These are phyloP conservation scores for Parasarocladium wereldwijsianum DNA, from an alignment of 2,329 filamentous ascomycete genomes.

Conservation along the genomic window DNA sequence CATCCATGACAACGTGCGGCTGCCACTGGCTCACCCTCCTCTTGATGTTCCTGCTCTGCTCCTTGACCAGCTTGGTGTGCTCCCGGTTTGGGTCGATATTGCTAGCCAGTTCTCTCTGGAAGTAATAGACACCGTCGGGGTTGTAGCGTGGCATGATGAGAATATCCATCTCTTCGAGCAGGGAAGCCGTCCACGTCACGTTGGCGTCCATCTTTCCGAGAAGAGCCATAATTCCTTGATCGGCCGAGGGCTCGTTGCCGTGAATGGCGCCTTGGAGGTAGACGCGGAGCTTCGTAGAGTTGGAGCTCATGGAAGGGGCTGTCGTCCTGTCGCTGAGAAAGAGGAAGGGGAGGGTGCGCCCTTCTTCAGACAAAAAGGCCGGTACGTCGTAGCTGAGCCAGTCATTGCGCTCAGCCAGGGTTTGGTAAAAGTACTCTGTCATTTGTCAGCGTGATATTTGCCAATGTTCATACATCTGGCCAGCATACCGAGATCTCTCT, in stretches of 20 bases:
- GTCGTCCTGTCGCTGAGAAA: constrained; percentile 6
- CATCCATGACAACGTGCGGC: constrained; percentile 13
- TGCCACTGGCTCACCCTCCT: constrained; percentile 9
- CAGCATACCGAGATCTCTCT: constrained; percentile 4
- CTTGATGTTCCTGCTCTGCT: constrained; percentile 14
- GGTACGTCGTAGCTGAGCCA: constrained; percentile 14
- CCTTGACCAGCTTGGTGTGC: constrained; percentile 12
- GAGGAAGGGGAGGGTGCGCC: constrained; percentile 7
- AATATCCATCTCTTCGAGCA: constrained; percentile 14
- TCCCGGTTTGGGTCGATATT: constrained; percentile 15
- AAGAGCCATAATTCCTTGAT: constrained; percentile 12
- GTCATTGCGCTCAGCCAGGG: constrained; percentile 12
- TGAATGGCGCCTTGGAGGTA: constrained; percentile 15
- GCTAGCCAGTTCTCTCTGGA: constrained; percentile 13
- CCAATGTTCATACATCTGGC: not conserved
- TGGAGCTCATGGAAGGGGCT: not conserved
- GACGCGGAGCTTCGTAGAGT: constrained; percentile 10
- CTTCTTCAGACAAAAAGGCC: constrained; percentile 14
- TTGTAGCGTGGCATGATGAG: constrained; percentile 15
- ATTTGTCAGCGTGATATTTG: not conserved
- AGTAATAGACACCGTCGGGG: constrained; percentile 14
- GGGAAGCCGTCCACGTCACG: constrained; percentile 10
- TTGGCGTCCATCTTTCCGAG: constrained; percentile 15
- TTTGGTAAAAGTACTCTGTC: constrained; percentile 13
- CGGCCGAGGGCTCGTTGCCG: constrained; percentile 14